These are phyloP conservation scores for Macrotyloma uniflorum DNA, from an alignment of 306 rosid species.

Conservation along the genomic window DNA sequence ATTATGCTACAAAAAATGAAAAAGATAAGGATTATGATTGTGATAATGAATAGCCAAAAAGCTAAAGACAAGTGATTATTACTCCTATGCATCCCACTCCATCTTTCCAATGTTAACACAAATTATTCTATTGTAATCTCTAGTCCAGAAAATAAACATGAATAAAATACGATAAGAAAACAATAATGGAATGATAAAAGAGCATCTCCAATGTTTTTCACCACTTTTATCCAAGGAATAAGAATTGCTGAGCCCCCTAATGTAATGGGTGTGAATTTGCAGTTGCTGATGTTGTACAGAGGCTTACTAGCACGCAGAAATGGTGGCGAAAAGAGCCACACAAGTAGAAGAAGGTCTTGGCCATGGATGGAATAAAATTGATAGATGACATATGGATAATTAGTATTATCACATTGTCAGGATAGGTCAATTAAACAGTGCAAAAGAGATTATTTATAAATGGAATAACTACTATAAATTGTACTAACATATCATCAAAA, in stretches of 20 bases:
- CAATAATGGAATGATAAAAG: background rate
- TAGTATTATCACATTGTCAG: background rate
- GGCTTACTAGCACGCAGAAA: background rate
- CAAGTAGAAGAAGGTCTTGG: background rate
- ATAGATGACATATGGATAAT: background rate
- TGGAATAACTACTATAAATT: background rate
- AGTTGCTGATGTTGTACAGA: background rate
- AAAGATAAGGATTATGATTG: background rate
- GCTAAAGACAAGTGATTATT: background rate
- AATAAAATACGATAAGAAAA: slow-evolving; percentile 1
- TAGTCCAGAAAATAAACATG: background rate
- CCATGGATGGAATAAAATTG: background rate
- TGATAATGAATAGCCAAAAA: background rate
- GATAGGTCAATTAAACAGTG: background rate
- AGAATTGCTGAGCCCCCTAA: background rate
- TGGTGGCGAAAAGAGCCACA: background rate
- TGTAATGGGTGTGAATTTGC: background rate
- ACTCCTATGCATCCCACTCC: slow-evolving; percentile 4
- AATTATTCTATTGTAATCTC: background rate
- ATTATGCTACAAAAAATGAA: background rate
- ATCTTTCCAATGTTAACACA: background rate
- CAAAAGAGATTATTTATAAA: background rate
- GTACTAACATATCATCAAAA: background rate
- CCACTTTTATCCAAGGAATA: background rate
- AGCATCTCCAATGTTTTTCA: background rate